These are phyloP conservation scores for Paracamarosporium sp. DNA, from an alignment of 2,329 filamentous ascomycete species.

Conservation along the genomic window DNA sequence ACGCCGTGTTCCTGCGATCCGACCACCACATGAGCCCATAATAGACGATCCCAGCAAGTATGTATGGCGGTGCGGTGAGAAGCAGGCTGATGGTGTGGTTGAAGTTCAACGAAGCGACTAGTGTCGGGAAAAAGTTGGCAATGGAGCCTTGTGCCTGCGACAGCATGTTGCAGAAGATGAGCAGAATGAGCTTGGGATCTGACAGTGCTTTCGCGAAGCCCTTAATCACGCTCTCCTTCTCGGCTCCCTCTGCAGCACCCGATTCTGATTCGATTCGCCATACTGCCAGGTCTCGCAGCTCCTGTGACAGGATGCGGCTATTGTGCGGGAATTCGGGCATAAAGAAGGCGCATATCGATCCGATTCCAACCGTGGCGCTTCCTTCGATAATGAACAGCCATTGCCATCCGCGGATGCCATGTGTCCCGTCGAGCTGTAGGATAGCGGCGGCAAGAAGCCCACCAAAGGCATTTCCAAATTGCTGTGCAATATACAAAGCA, in stretches of 20 bases:
- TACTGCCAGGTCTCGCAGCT: slow-evolving; percentile 23
- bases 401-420: slow-evolving; percentile 38
- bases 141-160: slow-evolving; percentile 63
- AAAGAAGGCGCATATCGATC: slow-evolving; percentile 23
- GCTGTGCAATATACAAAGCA: slow-evolving; percentile 43
- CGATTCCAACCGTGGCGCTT: slow-evolving; percentile 24
- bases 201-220: slow-evolving; percentile 63
- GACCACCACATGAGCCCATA: slow-evolving; percentile 51
- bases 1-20: slow-evolving; percentile 52
- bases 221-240: slow-evolving; percentile 54
- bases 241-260: slow-evolving; percentile 22
- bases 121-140: slow-evolving; percentile 58
- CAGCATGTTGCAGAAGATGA: slow-evolving; percentile 65
- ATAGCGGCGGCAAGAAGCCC: slow-evolving; percentile 49
- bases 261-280: slow-evolving; percentile 27
- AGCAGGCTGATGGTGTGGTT: slow-evolving; percentile 60
- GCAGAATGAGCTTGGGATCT: slow-evolving; percentile 65
- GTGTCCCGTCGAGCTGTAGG: slow-evolving; percentile 30
- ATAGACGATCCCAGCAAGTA: slow-evolving; percentile 57
- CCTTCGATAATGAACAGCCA: slow-evolving; percentile 30
- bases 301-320: slow-evolving; percentile 17
- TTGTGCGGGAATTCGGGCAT: slow-evolving; percentile 29
- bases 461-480: slow-evolving; percentile 47
- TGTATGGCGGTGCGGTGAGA: slow-evolving; percentile 65
- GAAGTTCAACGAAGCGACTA: slow-evolving; percentile 63